Conservation (phyloP, 108 stramenopile species). For the Stephanodiscus triporus region DNA sequence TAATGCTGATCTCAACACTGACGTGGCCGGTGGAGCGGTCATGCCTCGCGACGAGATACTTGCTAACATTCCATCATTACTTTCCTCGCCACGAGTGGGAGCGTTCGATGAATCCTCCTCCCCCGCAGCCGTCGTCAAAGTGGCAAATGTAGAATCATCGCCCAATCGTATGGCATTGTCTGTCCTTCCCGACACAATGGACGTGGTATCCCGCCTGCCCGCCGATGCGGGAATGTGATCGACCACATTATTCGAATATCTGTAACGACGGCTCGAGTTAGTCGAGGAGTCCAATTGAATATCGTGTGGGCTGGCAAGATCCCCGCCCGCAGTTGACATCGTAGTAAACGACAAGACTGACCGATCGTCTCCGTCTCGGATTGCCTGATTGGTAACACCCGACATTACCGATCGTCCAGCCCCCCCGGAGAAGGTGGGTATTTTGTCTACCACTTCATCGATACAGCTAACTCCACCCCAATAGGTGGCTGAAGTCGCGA, state of each 20-base stretch:
- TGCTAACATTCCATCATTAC: constrained; percentile 13
- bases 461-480: constrained; percentile 34
- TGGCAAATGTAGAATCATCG: constrained; percentile 32
- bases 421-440: constrained; percentile 50
- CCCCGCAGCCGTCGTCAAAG: constrained; percentile 22
- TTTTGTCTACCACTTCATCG: constrained; percentile 40
- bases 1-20: constrained; percentile 25
- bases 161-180: constrained; percentile 24
- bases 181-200: constrained; percentile 27
- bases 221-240: constrained; percentile 16
- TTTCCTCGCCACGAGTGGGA: constrained; percentile 20
- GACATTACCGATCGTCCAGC: constrained; percentile 38
- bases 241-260: constrained; percentile 17
- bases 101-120: constrained; percentile 5
- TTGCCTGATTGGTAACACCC: constrained; percentile 44
- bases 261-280: background rate
- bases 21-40: constrained; percentile 17
- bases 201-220: background rate
- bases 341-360: constrained; percentile 38
- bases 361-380: constrained; percentile 39
- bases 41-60: constrained; percentile 17
- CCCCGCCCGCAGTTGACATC: constrained; percentile 44
- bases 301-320: constrained; percentile 24
- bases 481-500: constrained; percentile 25
- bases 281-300: background rate